Percentiles rank a stretch among this genome's conserved stretches.
phyloP scores from a whole-genome alignment of 1,284 basidiomycete genomes.

The Trichosporon faecale region DNA sequence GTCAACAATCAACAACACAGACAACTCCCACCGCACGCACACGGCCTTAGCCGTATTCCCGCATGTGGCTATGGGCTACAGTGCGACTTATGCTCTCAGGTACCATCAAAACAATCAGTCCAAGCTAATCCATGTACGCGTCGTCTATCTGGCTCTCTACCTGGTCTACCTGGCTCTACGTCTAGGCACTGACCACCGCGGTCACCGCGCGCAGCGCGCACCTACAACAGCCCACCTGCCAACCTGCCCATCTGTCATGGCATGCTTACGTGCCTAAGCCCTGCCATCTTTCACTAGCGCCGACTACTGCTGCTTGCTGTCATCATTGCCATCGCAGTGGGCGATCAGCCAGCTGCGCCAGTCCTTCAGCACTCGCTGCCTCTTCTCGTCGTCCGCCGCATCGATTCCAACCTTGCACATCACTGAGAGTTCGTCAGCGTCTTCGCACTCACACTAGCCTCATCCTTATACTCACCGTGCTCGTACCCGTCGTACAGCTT shows the following conservation, averaged over 20 bases:
- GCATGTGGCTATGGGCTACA: neutral
- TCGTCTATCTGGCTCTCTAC: neutral
- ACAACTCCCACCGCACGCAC: neutral
- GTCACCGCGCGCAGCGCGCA: neutral
- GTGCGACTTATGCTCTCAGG: neutral
- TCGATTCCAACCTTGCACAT: constrained; percentile 53
- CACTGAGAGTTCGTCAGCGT: constrained; percentile 27
- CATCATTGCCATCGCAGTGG: constrained; percentile 29
- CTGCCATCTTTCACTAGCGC: neutral
- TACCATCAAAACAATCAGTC: constrained; percentile 3
- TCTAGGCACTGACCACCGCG: neutral
- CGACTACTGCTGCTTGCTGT: neutral
- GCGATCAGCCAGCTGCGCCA: constrained; percentile 50
- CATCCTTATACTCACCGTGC: constrained; percentile 45
- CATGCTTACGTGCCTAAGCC: neutral
- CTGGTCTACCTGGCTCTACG: neutral
- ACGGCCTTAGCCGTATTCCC: neutral
- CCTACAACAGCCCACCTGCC: neutral
- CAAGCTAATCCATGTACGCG: neutral
- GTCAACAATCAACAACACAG: constrained; percentile 7
- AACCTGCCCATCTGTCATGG: no score
- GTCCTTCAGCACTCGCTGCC: constrained; percentile 50
- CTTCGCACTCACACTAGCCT: neutral
- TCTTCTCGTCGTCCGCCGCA: constrained; percentile 49
- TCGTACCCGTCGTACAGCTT: constrained; percentile 56